Conservation (phyloP, 805 yeast genomes). For the Saturnispora gosingensis region DNA sequence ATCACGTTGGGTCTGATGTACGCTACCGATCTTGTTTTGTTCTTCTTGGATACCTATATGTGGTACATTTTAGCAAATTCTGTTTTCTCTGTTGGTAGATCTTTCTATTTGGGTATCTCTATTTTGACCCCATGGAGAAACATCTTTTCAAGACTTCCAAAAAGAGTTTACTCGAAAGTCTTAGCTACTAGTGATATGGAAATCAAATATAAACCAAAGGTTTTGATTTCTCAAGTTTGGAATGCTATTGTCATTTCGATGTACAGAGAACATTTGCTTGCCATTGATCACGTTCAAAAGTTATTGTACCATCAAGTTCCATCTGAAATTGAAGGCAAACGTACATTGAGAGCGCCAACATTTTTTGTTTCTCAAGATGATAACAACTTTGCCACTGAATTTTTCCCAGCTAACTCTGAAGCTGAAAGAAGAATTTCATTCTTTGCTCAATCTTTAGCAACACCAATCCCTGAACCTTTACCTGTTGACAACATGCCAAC, state of each 20-base stretch:
- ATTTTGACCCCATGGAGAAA: slow-evolving; percentile 99
- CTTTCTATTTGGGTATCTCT: slow-evolving; percentile 97
- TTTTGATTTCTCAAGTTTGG: slow-evolving; percentile 97
- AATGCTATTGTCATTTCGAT: slow-evolving; percentile 97
- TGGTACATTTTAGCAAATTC: slow-evolving; percentile 97
- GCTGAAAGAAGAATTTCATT: slow-evolving; percentile 99
- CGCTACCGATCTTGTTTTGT: slow-evolving; percentile 84
- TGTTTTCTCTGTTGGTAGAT: slow-evolving; percentile 92
- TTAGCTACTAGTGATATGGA: slow-evolving; percentile 99
- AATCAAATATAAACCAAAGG: slow-evolving; percentile 97
- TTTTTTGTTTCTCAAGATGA: slow-evolving; percentile 98
- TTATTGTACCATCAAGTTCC: slow-evolving; percentile 97
- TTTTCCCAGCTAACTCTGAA: slow-evolving; percentile 93
- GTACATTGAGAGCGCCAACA: slow-evolving; percentile 97
- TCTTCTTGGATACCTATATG: slow-evolving; percentile 97
- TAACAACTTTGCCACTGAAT: slow-evolving; percentile 87
- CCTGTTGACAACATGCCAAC: slow-evolving; percentile 99
- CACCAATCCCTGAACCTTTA: slow-evolving; percentile 97
- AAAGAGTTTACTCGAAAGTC: slow-evolving; percentile 96
- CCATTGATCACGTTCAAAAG: slow-evolving; percentile 97
- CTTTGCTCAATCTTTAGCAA: slow-evolving; percentile 97
- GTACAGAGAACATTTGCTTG: slow-evolving; percentile 98
- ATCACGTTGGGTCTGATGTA: slow-evolving; percentile 89
- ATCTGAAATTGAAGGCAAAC: slow-evolving; percentile 94
- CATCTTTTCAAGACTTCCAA: slow-evolving; percentile 94